Evolutionary conservation across 306 rosid genomes (phyloP), one percentile per base, ranked within the genome.

Genomic region (Comarum palustre): DNA sequence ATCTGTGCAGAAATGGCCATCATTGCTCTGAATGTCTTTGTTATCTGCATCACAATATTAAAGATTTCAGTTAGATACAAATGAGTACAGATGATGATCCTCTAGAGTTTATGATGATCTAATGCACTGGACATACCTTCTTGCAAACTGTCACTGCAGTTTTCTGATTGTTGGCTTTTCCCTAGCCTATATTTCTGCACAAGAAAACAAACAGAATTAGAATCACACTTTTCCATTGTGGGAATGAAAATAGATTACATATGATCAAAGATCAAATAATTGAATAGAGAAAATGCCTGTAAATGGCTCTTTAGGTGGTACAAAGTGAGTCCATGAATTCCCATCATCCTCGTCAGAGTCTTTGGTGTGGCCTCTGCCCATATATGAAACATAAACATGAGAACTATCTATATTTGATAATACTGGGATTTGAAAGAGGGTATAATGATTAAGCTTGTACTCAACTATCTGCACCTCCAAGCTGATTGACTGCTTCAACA

Each of bases 281-380:
- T 32, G 10, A 57, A 71, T 58, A 70, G 61, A 46, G 68, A 19
- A 77, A 76, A 75, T 82, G 79, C 99, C 96, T 95, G 99, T 71
- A 95, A 92, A 85, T 95, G 99, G 86, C 99, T 95, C 96, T 95
- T 95, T 25, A 95, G 83, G 75, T 95, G 99, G 88, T 92, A 92
- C 76, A 95, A 79, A 80, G 96, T 95, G 36, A 95, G 91, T 48
- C 99, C 97, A 73, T 90, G 87, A 82, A 95, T 83, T 46, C 90
- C 93, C 99, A 95, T 88, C 78, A 82, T 78, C 69, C 93, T 88
- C 99, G 86, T 88, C 81, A 95, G 81, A 80, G 89, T 83, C 92
- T 95, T 95, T 27, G 99, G 99, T 3, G 99, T 95, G 58, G 99
- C 99, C 75, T 91, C 99, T 95, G 93, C 69, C 41, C 67, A 83